These are phyloP conservation scores for Chaetomiaceae sp. DNA, from an alignment of 2,329 filamentous ascomycete species.

Conservation along the genomic window DNA sequence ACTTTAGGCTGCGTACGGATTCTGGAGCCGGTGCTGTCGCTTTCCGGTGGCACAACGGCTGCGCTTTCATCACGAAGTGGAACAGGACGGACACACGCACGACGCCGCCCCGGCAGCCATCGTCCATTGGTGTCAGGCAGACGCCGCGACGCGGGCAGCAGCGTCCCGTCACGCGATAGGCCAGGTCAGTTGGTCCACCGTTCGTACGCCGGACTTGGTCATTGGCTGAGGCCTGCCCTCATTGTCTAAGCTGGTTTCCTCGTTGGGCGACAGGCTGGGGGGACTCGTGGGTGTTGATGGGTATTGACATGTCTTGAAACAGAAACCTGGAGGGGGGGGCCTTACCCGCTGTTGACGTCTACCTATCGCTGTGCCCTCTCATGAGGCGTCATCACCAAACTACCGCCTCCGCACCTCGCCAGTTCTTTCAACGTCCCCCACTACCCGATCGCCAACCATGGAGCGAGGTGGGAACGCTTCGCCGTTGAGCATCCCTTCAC, in stretches of 20 bases:
- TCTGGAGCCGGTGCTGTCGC: neutral
- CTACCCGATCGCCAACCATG: slow-evolving; percentile 1
- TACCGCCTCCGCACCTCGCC: no score
- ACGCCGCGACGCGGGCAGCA: neutral
- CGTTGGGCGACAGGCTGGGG: neutral
- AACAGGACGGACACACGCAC: slow-evolving; percentile 1
- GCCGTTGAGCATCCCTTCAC: slow-evolving; percentile 9
- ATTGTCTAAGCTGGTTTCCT: neutral
- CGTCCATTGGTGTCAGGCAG: slow-evolving; percentile 1
- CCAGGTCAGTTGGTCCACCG: neutral
- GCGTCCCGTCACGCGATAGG: neutral
- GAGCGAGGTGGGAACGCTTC: slow-evolving; percentile 12
- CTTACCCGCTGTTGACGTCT: no score
- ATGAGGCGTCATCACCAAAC: neutral
- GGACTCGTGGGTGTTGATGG: neutral
- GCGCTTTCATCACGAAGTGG: slow-evolving; percentile 8
- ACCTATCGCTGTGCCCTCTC: no score
- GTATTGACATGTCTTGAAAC: neutral
- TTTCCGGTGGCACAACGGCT: slow-evolving; percentile 7
- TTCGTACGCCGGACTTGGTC: neutral
- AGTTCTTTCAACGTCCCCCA: neutral
- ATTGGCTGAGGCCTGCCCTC: neutral
- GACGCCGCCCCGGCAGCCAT: no score
- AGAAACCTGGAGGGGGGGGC: no score
- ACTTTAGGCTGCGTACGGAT: no score